These are phyloP conservation scores for Phoma herbarum DNA, from an alignment of 2,329 filamentous ascomycete species.

Conservation along the genomic window DNA sequence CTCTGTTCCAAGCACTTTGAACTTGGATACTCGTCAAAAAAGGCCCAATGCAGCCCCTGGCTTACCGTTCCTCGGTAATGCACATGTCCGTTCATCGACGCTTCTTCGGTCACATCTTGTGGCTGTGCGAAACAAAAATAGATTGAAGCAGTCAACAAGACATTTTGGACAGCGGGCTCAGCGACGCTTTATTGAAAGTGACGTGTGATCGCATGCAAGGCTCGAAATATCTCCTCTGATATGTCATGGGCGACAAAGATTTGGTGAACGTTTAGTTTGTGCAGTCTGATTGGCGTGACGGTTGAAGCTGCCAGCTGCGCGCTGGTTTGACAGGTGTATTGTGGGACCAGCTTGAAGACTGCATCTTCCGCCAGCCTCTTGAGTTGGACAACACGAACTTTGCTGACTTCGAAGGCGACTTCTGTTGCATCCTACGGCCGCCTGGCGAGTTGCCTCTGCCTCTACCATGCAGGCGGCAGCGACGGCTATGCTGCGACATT, in stretches of 20 bases:
- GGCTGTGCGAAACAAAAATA: conserved; percentile 23
- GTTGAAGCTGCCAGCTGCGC: background rate
- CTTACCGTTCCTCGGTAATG: conserved; percentile 5
- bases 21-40: background rate
- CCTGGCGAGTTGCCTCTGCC: background rate
- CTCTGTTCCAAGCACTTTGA: background rate
- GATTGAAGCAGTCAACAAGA: conserved; percentile 22
- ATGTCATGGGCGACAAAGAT: conserved; percentile 2
- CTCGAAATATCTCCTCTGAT: conserved; percentile 2
- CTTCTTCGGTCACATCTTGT: conserved; percentile 20
- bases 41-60: conserved; percentile 13
- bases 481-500: conserved; percentile 11
- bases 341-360: background rate
- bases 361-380: background rate
- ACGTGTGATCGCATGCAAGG: conserved; percentile 16
- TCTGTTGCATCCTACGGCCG: background rate
- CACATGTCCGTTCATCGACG: conserved; percentile 17
- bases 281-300: conserved; percentile 1
- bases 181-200: conserved; percentile 14
- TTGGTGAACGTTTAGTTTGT: background rate
- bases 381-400: background rate
- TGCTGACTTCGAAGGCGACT: background rate
- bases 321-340: background rate
- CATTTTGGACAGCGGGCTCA: conserved; percentile 15
- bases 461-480: background rate